Conservation (phyloP, 2,329 filamentous ascomycete species). For the Teratosphaeriaceae sp. region DNA sequence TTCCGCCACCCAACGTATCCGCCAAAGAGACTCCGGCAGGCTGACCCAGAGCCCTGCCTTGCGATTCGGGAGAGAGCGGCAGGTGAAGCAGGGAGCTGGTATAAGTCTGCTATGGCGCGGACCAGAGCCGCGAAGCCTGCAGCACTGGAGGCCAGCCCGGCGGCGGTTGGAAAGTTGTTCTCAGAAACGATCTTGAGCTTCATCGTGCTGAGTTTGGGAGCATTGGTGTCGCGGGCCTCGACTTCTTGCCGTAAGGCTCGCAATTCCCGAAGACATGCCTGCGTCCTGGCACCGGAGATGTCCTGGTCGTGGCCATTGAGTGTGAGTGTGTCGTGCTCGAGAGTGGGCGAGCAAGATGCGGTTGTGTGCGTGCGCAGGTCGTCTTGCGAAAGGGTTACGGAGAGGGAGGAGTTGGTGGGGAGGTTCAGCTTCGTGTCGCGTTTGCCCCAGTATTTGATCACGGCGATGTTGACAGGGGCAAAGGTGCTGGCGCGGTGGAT, state of each 20-base stretch:
- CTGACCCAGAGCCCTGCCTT: constrained; percentile 88
- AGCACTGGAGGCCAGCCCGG: constrained; percentile 66
- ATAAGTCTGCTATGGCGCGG: constrained; percentile 84
- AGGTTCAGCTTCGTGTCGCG: constrained; percentile 68
- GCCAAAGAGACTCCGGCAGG: constrained; percentile 87
- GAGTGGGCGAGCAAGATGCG: constrained; percentile 75
- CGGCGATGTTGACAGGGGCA: constrained; percentile 95
- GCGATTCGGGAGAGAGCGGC: constrained; percentile 84
- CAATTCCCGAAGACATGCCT: constrained; percentile 86
- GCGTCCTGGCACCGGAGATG: constrained; percentile 78
- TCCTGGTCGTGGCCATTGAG: constrained; percentile 81
- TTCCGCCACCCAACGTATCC: constrained; percentile 95
- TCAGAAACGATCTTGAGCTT: constrained; percentile 83
- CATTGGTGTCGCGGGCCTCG: constrained; percentile 62
- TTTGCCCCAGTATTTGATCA: constrained; percentile 99
- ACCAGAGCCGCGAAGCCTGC: constrained; percentile 64
- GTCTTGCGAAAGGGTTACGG: constrained; percentile 88
- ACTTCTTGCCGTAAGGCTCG: constrained; percentile 68
- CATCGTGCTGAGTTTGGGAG: constrained; percentile 74
- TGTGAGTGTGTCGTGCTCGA: constrained; percentile 63
- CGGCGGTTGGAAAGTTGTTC: constrained; percentile 99
- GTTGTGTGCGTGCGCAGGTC: constrained; percentile 95
- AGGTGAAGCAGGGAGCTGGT: constrained; percentile 72
- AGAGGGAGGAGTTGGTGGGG: constrained; percentile 95
- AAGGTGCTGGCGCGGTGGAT: constrained; percentile 93